Base-by-base conservation (phyloP, 202 grass and related monocot genomes). In the Brachypodium distachyon region DNA sequence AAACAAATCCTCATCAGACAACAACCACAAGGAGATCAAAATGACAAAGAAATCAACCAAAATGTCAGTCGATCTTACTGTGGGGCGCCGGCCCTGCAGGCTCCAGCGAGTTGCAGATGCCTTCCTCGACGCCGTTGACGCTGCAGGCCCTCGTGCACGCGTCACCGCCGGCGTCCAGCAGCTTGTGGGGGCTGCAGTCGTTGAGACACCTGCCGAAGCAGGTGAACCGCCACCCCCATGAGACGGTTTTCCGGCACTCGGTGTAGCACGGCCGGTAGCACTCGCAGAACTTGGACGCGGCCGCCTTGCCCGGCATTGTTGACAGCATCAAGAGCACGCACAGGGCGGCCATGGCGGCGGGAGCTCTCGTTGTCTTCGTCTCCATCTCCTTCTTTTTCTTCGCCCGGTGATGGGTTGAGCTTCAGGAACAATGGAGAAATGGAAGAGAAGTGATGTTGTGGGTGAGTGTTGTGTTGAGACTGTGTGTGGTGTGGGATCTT, bases 261-360 rank as follows among this genome's bases (percentile, higher is more conserved):
- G 63, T 7, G 63, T 79, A 79, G 63, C 77, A 79, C 2, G 29
- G 0, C 26, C 1, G 4, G 38, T 69, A 79, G 63, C 77, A 79
- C 0, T 6, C 0, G 50, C 77, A 79, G n/a, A 46, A 68, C 4
- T 42, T 7, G 37, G 50, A 56, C 63, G 62, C 26, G 6, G 50
- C 11, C 37, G 3, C 76, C 61, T 54, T 77, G 61, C 36, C n/a
- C 28, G 2, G n/a, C n/a, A n/a, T n/a, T n/a, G n/a, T n/a, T n/a
- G 43, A 64, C 31, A 69, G 51, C 38, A 46, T 11, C 9, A 31
- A 3, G 27, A 79, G n/a, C 39, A 76, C 12, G 34, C 33, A 78
- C 9, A 36, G 29, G 1, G 4, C 23, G 4, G 61, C 75, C 11
- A 25, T 33, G 9, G 25, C 12, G 8, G 37, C 63, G 2, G 22